Evolutionary conservation across 176 grass and related monocot genomes (phyloP).

Genomic region (Triticum timopheevii): DNA sequence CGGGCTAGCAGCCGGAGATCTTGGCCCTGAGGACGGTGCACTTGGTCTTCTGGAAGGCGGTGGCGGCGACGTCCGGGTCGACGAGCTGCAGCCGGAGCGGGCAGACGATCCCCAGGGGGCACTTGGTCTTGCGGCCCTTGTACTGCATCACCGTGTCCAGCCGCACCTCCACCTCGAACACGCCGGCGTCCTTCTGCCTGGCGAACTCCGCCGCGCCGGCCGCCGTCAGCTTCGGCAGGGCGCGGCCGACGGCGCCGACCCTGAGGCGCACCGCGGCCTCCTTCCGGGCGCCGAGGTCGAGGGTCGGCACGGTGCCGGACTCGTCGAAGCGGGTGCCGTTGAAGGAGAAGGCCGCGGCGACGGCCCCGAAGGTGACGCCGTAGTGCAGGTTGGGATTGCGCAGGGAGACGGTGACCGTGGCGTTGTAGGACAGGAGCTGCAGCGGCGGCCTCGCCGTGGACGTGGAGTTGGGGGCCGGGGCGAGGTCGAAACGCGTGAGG

Average conservation of each 20-base stretch:
- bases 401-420: constrained; percentile 31
- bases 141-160: constrained; percentile 46
- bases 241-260: constrained; percentile 13
- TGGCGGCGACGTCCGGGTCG: constrained; percentile 53
- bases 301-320: neutral
- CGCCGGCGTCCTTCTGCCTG: constrained; percentile 19
- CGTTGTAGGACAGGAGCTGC: constrained; percentile 36
- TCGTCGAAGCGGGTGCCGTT: constrained; percentile 53
- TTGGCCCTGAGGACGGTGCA: constrained; percentile 51
- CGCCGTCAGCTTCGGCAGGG: constrained; percentile 33
- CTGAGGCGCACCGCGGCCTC: constrained; percentile 1
- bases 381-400: constrained; percentile 50
- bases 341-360: constrained; percentile 35
- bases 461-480: neutral
- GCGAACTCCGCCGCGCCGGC: constrained; percentile 7
- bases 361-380: constrained; percentile 14
- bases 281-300: constrained; percentile 3
- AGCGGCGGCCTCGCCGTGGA: neutral
- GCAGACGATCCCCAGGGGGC: constrained; percentile 38
- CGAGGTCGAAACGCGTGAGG: constrained; percentile 30
- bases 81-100: constrained; percentile 50
- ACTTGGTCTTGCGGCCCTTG: constrained; percentile 35
- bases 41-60: constrained; percentile 48
- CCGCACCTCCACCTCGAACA: constrained; percentile 37
- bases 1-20: constrained; percentile 39